Conservation (phyloP, 2,329 filamentous ascomycete genomes). For the Septoria petroselini region DNA sequence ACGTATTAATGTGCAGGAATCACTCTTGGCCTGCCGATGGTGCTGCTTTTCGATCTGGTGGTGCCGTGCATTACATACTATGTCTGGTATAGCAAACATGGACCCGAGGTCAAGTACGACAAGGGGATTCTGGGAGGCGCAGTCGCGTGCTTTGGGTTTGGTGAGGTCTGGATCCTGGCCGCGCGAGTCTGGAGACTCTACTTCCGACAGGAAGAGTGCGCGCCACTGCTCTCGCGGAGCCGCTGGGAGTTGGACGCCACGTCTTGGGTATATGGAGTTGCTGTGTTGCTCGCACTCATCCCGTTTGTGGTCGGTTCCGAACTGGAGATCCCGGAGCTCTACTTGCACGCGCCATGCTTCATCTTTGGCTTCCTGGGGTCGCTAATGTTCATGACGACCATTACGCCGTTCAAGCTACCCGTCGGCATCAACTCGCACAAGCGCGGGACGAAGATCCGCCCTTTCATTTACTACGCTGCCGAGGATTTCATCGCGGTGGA, state of each 20-base stretch:
- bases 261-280: conserved; percentile 35
- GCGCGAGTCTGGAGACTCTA: conserved; percentile 32
- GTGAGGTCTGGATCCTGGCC: conserved; percentile 36
- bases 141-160: conserved; percentile 34
- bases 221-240: conserved; percentile 32
- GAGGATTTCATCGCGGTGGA: conserved; percentile 38
- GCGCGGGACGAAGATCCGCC: conserved; percentile 30
- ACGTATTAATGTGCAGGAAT: conserved; percentile 26
- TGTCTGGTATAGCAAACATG: conserved; percentile 31
- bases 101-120: conserved; percentile 29
- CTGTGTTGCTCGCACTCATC: conserved; percentile 33
- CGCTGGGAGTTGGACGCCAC: conserved; percentile 37
- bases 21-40: conserved; percentile 34
- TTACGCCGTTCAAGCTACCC: conserved; percentile 34
- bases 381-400: conserved; percentile 33
- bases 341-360: conserved; percentile 35
- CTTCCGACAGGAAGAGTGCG: conserved; percentile 32
- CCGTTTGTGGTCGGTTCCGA: conserved; percentile 32
- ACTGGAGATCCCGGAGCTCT: conserved; percentile 32
- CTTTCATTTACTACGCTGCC: conserved; percentile 37
- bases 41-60: conserved; percentile 34
- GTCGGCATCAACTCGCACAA: conserved; percentile 37
- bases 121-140: conserved; percentile 34
- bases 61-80: conserved; percentile 37
- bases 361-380: conserved; percentile 35